Evolutionary conservation across 257 asterid genomes (phyloP).

Genomic region (Apocynum venetum): DNA sequence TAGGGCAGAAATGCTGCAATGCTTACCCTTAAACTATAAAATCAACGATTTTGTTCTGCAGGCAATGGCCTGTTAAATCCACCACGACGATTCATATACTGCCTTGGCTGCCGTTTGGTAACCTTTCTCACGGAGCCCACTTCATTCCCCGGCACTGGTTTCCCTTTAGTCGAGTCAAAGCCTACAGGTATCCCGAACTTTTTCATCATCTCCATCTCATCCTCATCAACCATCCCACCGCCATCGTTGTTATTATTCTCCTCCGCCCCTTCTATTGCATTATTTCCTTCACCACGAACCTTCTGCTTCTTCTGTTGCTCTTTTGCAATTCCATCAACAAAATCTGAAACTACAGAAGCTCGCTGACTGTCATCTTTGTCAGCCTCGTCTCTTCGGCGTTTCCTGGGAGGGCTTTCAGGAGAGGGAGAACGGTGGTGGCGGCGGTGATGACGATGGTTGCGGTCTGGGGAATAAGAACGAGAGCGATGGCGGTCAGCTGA

Average conservation of each 20-base stretch:
- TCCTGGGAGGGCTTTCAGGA: constrained; percentile 61
- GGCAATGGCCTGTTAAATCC: constrained; percentile 99
- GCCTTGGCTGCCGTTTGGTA: constrained; percentile 95
- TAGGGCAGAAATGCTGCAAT: neutral
- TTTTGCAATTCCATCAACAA: constrained; percentile 38
- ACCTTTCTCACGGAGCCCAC: constrained; percentile 91
- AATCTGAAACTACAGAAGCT: constrained; percentile 27
- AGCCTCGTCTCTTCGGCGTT: constrained; percentile 60
- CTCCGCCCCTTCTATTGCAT: constrained; percentile 19
- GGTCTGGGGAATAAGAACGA: constrained; percentile 20
- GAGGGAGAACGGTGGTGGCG: constrained; percentile 56
- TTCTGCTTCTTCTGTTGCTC: constrained; percentile 45
- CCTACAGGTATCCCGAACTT: constrained; percentile 85
- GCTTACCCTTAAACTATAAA: constrained; percentile 35
- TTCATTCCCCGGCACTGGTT: constrained; percentile 80
- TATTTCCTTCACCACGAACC: constrained; percentile 30
- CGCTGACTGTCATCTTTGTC: constrained; percentile 44
- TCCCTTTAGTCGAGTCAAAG: constrained; percentile 92
- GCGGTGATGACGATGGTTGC: constrained; percentile 44
- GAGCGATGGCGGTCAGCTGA: constrained; percentile 53
- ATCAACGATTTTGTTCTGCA: constrained; percentile 72
- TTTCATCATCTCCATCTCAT: constrained; percentile 97
- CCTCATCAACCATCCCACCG: constrained; percentile 56
- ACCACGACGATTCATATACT: constrained; percentile 99
- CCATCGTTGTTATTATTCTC: constrained; percentile 24